A percentile compares a stretch with the other conserved stretches of the same genome.
Conservation (phyloP, 768 basidiomycete genomes). For the Pleurotus salmoneostramineus region DNA sequence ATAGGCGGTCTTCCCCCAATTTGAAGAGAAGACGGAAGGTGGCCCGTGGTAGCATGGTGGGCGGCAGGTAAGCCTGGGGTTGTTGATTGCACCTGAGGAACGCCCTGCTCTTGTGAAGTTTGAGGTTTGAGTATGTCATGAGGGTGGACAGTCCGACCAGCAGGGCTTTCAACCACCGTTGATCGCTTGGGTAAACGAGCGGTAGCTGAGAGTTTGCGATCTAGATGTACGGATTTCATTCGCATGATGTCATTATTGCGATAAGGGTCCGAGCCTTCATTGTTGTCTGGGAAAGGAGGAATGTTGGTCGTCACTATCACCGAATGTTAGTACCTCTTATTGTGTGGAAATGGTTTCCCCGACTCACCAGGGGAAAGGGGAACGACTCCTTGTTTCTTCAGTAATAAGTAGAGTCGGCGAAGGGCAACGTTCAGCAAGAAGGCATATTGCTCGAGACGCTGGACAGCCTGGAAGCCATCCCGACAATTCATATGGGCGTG, state of each 20-base stretch:
- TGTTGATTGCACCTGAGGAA: constrained; percentile 30
- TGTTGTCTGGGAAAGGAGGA: constrained; percentile 29
- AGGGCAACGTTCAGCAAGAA: constrained; percentile 96
- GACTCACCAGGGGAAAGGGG: constrained; percentile 70
- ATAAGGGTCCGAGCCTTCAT: constrained; percentile 64
- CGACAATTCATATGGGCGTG: constrained; percentile 69
- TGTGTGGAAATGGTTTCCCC: background rate
- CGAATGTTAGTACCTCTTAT: too few species aligned
- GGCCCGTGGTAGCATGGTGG: constrained; percentile 23
- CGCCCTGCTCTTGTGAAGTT: constrained; percentile 38
- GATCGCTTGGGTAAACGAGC: constrained; percentile 91
- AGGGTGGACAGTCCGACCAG: constrained; percentile 80
- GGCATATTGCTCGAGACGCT: constrained; percentile 94
- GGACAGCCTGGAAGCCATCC: constrained; percentile 85
- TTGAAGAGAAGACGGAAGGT: constrained; percentile 31
- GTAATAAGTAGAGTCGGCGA: constrained; percentile 79
- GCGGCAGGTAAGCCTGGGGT: constrained; percentile 21
- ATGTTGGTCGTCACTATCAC: constrained; percentile 19
- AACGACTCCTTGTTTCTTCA: constrained; percentile 88
- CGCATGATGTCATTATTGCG: constrained; percentile 89
- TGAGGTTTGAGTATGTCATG: constrained; percentile 52
- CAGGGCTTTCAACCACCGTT: constrained; percentile 92
- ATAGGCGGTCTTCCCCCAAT: constrained; percentile 21
- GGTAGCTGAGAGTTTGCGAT: constrained; percentile 93
- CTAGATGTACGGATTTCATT: constrained; percentile 91